Percentiles rank a stretch among this genome's conserved stretches.
phyloP scores from a whole-genome alignment of 2,329 filamentous ascomycete genomes.

The Aaosphaeria arxii region DNA sequence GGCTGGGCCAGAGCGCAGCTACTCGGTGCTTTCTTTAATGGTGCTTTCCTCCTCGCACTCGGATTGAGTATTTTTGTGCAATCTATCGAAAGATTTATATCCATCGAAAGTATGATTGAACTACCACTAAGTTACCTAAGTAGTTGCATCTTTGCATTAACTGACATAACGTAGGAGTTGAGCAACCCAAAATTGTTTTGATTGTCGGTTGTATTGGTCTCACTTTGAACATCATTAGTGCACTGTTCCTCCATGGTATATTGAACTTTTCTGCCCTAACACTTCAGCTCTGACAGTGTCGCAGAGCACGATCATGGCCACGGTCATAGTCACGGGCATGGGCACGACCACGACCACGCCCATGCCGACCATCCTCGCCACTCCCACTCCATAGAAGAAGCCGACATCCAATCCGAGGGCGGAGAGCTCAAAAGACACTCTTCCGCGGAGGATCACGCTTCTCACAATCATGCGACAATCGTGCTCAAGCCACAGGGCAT shows the following conservation, averaged over 20 bases:
- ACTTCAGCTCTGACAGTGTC: neutral
- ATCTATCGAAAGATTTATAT: slow-evolving; percentile 67
- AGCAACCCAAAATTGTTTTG: slow-evolving; percentile 64
- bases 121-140: neutral
- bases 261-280: neutral
- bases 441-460: slow-evolving; percentile 12
- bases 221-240: slow-evolving; percentile 64
- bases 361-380: slow-evolving; percentile 19
- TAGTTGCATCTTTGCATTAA: neutral
- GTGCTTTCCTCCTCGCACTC: slow-evolving; percentile 68
- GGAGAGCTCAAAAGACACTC: neutral
- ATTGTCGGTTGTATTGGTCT: slow-evolving; percentile 69
- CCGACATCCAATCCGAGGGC: slow-evolving; percentile 5
- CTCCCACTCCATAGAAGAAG: slow-evolving; percentile 13
- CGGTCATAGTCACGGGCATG: slow-evolving; percentile 16
- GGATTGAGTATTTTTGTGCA: slow-evolving; percentile 72
- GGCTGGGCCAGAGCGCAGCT: slow-evolving; percentile 76
- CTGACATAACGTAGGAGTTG: slow-evolving; percentile 48
- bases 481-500: slow-evolving; percentile 28
- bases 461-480: slow-evolving; percentile 24
- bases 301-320: slow-evolving; percentile 23
- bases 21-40: slow-evolving; percentile 78
- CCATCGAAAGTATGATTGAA: slow-evolving; percentile 47
- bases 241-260: slow-evolving; percentile 62
- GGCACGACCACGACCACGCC: slow-evolving; percentile 13